Base-by-base conservation (phyloP, 2,329 filamentous ascomycete genomes). In the Rutstroemia sp. region DNA sequence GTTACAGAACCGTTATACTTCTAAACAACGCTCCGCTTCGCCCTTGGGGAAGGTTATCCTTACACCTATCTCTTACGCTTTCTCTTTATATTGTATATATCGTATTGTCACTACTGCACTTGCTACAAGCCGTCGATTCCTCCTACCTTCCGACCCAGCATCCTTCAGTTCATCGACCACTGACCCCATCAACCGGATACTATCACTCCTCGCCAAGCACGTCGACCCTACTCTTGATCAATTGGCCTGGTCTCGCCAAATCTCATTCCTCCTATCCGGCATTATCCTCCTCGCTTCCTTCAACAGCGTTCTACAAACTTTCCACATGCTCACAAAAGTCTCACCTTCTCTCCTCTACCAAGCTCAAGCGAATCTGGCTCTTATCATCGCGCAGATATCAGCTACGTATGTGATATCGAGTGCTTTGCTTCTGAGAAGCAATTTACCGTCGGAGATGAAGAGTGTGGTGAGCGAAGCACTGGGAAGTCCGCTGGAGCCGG, bases 401-500 rank as follows among this genome's bases (percentile, higher is more conserved):
- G 90, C 88, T 2, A 91, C 89, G 1, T 95, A 95, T 68, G 89
- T 95, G 53, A 91, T 95, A 66, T 87, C 83, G 58, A 86, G 87
- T 1, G 87, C 88, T 2, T 73, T 95, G 62, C 76, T 95, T 58
- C 75, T 95, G 48, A 74, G 90, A 51, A 88, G 87, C 63, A 92
- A 90, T 69, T 75, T 95, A 62, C 90, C 90, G 0, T 77, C 77
- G 39, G 87, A 92, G 68, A 85, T 92, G 68, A 84, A 89, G 58
- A 84, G 82, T 50, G 87, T 87, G 1, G 88, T 95, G 3, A 85
- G 83, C 2, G 87, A 91, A 62, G 88, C 88, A 1, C 73, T 95
- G 30, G 85, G 88, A 45, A 88, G 87, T 19, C 87, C 89, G 16
- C 75, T 95, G 8, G 86, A 89, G 65, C 66, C 65, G 2, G 76